Evolutionary conservation across 2,329 filamentous ascomycete species (phyloP), one percentile per base, ranked within the genome.

Genomic region (Cladosporium sp.): DNA sequence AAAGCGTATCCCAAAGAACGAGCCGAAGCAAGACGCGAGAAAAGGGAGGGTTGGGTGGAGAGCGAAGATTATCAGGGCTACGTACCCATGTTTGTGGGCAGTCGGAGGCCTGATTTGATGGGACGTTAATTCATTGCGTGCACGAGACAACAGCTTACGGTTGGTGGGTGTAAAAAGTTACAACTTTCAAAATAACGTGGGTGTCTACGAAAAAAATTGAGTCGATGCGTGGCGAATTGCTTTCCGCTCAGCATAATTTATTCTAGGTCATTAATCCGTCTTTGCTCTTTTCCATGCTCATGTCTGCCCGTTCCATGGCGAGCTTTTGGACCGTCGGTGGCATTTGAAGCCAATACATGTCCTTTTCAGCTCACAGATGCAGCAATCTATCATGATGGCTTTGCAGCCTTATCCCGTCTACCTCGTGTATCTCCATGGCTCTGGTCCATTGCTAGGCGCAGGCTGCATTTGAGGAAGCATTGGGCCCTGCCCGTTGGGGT

Each of bases 381-480:
- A 14, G 19, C 36, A 15, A 12, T 25, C 19, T 19, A 51, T 22
- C 36, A 1, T 15, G 4, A 25, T 36, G 49, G 34, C 49, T 25
- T 39, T 51, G 34, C 30, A 17, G 12, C 36, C 7, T 2, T 14
- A 2, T 51, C 34, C 49, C 14, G 14, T 39, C 36, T 56, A 56
- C 12, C 42, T 17, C 9, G 54, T 28, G 34, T 56, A 47, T 20
- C 54, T 36, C 54, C 54, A 56, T 3, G 54, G 14, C 20, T 56
- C 54, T 20, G 30, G 54, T 2, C 34, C 54, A 34, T 43, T 39
- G 36, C 42, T 49, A 8, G 49, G 49, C 15, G 34, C 49, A 17
- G 49, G 49, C 20, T 65, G 61, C 68, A 70, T 70, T 55, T 69
- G 67, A 22, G 68, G 68, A 39, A 69, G 62, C 63, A 66, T 69